These are phyloP conservation scores for Collybia sordida DNA, from an alignment of 768 basidiomycete species.

Conservation along the genomic window DNA sequence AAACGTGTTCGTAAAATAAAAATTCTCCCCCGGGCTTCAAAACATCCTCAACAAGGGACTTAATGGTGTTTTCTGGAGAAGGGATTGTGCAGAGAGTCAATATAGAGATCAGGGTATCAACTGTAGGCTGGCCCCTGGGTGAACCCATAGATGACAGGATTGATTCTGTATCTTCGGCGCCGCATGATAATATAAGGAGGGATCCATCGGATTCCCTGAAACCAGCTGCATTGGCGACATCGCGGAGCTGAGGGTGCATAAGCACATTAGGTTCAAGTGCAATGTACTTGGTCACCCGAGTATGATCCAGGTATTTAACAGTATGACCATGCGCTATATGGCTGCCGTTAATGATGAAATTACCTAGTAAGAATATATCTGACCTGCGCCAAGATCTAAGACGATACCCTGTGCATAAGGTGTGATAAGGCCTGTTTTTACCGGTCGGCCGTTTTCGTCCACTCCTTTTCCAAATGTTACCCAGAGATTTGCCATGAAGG, in stretches of 20 bases:
- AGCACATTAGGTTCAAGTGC: slow-evolving; percentile 69
- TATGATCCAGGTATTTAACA: slow-evolving; percentile 48
- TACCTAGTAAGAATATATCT: neutral
- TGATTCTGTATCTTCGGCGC: slow-evolving; percentile 54
- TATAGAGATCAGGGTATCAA: slow-evolving; percentile 66
- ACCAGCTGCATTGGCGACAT: slow-evolving; percentile 1
- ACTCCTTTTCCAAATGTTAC: slow-evolving; percentile 41
- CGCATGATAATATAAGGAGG: slow-evolving; percentile 58
- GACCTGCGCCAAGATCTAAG: slow-evolving; percentile 41
- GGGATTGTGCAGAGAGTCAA: slow-evolving; percentile 70
- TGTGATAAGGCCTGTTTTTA: slow-evolving; percentile 51
- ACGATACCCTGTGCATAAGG: slow-evolving; percentile 58
- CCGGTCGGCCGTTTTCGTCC: slow-evolving; percentile 38
- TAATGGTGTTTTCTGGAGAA: slow-evolving; percentile 46
- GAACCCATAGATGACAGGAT: slow-evolving; percentile 39
- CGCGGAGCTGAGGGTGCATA: slow-evolving; percentile 49
- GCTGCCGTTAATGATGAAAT: neutral
- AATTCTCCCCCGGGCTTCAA: slow-evolving; percentile 66
- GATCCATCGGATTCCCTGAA: slow-evolving; percentile 42
- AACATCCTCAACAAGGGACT: slow-evolving; percentile 44
- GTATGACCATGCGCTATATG: slow-evolving; percentile 64
- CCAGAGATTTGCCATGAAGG: slow-evolving; percentile 67
- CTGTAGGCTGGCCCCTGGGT: slow-evolving; percentile 18
- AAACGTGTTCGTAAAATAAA: slow-evolving; percentile 72
- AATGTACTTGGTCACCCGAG: slow-evolving; percentile 59